These are phyloP conservation scores for Davidsoniella neocaledoniae DNA, from an alignment of 2,329 filamentous ascomycete genomes.

Conservation along the genomic window DNA sequence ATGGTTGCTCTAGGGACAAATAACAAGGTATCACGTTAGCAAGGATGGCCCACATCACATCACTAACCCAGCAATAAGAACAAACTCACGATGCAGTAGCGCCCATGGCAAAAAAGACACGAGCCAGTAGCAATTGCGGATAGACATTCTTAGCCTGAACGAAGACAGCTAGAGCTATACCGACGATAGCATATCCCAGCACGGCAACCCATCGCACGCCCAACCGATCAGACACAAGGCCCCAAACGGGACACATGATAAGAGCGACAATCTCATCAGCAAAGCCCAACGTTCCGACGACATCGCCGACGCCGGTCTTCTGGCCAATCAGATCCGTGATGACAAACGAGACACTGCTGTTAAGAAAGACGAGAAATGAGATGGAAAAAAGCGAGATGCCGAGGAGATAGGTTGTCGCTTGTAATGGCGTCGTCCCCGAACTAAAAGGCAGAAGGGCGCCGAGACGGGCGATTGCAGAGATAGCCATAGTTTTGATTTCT, in stretches of 20 bases:
- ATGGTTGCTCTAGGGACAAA: constrained; percentile 51
- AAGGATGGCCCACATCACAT: neutral
- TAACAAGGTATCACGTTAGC: neutral
- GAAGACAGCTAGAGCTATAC: constrained; percentile 57
- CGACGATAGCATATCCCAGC: constrained; percentile 68
- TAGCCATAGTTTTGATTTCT: too few species aligned
- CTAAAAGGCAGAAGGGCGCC: constrained; percentile 36
- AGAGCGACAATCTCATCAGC: constrained; percentile 70
- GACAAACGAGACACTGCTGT: constrained; percentile 70
- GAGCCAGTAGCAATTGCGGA: constrained; percentile 68
- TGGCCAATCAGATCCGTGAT: constrained; percentile 68
- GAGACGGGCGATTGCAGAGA: neutral
- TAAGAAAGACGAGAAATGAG: constrained; percentile 78
- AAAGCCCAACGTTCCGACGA: constrained; percentile 72
- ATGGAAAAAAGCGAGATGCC: constrained; percentile 76
- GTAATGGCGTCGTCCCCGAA: constrained; percentile 38
- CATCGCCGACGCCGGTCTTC: constrained; percentile 56
- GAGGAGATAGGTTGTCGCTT: constrained; percentile 60
- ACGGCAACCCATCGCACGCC: constrained; percentile 59
- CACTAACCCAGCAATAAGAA: too few species aligned
- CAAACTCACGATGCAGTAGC: constrained; percentile 62
- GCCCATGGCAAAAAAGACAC: constrained; percentile 77
- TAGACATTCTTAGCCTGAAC: constrained; percentile 80
- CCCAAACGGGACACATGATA: constrained; percentile 66
- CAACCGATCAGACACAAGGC: constrained; percentile 57